Evolutionary conservation across 169 alveolate species (phyloP).

Genomic region (Cryptosporidium baileyi): DNA sequence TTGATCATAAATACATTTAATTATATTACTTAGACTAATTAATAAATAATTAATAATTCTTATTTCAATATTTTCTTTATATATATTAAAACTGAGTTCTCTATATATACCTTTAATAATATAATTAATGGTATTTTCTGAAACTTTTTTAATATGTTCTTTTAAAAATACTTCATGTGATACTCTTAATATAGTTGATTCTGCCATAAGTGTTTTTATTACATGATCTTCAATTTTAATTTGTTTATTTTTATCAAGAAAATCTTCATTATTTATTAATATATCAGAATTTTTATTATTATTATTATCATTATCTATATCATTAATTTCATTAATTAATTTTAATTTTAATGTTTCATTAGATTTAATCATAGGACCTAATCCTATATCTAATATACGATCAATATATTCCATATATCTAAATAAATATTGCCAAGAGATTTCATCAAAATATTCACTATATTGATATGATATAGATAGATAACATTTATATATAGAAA

Average conservation of each 20-base stretch:
- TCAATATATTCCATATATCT: slow-evolving; percentile 63
- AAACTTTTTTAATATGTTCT: slow-evolving; percentile 19
- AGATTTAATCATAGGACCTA: slow-evolving; percentile 39
- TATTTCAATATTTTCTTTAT: slow-evolving; percentile 9
- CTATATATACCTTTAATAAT: slow-evolving; percentile 13
- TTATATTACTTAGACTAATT: neutral
- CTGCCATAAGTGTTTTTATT: slow-evolving; percentile 27
- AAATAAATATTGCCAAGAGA: slow-evolving; percentile 28
- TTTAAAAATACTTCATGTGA: slow-evolving; percentile 34
- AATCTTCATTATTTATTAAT: neutral
- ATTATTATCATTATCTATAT: neutral
- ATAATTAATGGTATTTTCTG: slow-evolving; percentile 9
- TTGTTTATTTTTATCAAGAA: neutral
- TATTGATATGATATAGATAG: slow-evolving; percentile 22
- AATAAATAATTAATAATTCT: neutral
- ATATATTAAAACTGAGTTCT: slow-evolving; percentile 4
- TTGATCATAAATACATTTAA: slow-evolving; percentile 25
- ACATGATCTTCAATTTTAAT: neutral
- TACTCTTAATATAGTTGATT: slow-evolving; percentile 23
- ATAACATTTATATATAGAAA: slow-evolving; percentile 37
- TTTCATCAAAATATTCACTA: slow-evolving; percentile 26
- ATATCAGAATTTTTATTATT: neutral
- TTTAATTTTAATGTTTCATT: neutral
- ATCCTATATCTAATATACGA: slow-evolving; percentile 44
- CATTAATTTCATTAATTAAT: neutral